phyloP scores from a whole-genome alignment of 129 eudicot species.

The Scalesia atractyloides region DNA sequence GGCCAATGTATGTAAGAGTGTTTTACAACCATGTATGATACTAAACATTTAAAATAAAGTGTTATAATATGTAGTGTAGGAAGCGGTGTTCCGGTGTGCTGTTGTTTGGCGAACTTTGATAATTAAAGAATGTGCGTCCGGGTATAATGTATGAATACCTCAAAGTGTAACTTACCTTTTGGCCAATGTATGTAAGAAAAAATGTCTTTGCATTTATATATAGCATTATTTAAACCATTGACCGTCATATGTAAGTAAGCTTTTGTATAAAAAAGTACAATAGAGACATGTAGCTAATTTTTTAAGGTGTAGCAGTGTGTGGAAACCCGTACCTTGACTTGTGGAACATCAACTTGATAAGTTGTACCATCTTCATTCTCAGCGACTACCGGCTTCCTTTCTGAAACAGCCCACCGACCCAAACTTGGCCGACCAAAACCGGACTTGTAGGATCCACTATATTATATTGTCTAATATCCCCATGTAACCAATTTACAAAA shows the following conservation, averaged over 20 bases:
- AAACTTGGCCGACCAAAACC: slow-evolving; percentile 73
- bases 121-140: slow-evolving; percentile 46
- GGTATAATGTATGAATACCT: slow-evolving; percentile 19
- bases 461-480: slow-evolving; percentile 88
- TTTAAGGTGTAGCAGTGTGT: not conserved
- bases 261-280: no score
- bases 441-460: slow-evolving; percentile 80
- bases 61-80: not conserved
- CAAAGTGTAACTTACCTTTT: not conserved
- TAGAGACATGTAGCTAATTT: not conserved
- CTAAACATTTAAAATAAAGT: no score
- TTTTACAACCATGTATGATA: no score
- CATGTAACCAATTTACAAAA: slow-evolving; percentile 95
- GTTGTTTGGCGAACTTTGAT: not conserved
- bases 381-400: slow-evolving; percentile 79
- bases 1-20: no score
- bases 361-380: slow-evolving; percentile 83
- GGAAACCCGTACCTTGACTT: slow-evolving; percentile 57
- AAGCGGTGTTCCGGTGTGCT: no score
- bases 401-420: slow-evolving; percentile 75
- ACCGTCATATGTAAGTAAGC: not conserved
- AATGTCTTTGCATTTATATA: not conserved
- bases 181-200: no score
- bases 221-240: not conserved
- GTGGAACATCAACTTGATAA: slow-evolving; percentile 82